Conservation (phyloP, 148 eudicot species). For the Cornus controversa region DNA sequence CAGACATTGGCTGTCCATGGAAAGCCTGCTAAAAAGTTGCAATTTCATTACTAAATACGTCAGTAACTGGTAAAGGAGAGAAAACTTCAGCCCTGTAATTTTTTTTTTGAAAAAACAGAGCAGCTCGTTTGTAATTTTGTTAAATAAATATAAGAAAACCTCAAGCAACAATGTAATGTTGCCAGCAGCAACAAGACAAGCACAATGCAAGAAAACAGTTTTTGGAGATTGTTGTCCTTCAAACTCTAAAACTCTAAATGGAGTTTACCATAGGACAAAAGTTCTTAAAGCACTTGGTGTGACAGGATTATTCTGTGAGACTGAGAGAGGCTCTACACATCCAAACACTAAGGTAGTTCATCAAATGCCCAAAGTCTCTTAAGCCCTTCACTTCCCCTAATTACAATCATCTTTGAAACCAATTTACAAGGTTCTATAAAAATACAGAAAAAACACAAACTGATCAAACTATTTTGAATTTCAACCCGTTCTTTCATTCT, state of each 20-base stretch:
- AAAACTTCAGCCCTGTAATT: not conserved
- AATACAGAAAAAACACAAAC: not conserved
- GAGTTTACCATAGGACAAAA: not conserved
- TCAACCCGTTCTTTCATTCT: not conserved
- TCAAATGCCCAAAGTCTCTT: not conserved
- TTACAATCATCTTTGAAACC: not conserved
- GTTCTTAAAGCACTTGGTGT: not conserved
- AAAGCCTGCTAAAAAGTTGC: slow-evolving; percentile 34
- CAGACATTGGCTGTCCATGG: slow-evolving; percentile 65
- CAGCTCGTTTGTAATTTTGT: not conserved
- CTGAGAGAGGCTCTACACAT: not conserved
- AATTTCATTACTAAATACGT: not conserved
- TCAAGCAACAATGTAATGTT: slow-evolving; percentile 14
- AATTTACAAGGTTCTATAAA: not conserved
- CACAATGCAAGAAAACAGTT: no score
- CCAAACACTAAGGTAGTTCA: not conserved
- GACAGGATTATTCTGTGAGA: not conserved
- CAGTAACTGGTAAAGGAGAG: not conserved
- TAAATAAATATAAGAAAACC: not conserved
- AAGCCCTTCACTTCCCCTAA: not conserved
- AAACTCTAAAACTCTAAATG: not conserved
- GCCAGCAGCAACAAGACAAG: not conserved
- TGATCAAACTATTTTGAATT: not conserved
- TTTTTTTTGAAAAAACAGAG: not conserved
- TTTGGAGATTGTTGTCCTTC: not conserved